These are phyloP conservation scores for Sambucus nigra DNA, from an alignment of 129 eudicot species.

Conservation along the genomic window DNA sequence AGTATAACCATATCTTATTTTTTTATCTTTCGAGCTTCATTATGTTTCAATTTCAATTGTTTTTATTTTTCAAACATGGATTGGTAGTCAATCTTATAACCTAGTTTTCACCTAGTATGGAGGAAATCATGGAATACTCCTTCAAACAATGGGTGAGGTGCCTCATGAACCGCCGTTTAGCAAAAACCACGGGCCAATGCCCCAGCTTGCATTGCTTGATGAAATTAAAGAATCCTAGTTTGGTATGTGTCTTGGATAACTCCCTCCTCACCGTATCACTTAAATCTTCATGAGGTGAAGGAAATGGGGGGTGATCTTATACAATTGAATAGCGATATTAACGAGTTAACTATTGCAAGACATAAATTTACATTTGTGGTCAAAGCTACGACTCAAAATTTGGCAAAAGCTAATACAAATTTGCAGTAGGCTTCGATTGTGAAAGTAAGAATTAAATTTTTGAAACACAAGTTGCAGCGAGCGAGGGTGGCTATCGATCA, in stretches of 20 bases:
- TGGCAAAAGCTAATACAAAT: slow-evolving; percentile 53
- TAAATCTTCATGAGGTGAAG: slow-evolving; percentile 61
- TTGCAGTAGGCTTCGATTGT: slow-evolving; percentile 72
- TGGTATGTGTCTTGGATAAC: slow-evolving; percentile 58
- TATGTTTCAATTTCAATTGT: too few species aligned
- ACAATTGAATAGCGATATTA: slow-evolving; percentile 53
- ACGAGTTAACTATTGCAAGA: slow-evolving; percentile 59
- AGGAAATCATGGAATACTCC: slow-evolving; percentile 78
- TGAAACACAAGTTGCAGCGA: slow-evolving; percentile 65
- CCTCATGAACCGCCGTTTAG: slow-evolving; percentile 57
- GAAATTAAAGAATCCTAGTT: slow-evolving; percentile 75
- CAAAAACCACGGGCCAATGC: slow-evolving; percentile 49
- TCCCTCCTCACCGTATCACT: slow-evolving; percentile 75
- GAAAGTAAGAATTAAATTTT: slow-evolving; percentile 59
- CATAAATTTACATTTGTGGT: slow-evolving; percentile 66
- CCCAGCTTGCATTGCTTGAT: slow-evolving; percentile 73
- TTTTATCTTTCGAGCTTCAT: too few species aligned
- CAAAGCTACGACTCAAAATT: slow-evolving; percentile 75
- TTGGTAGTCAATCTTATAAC: too few species aligned
- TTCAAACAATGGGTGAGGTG: slow-evolving; percentile 44
- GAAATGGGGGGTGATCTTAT: slow-evolving; percentile 74
- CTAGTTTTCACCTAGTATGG: too few species aligned
- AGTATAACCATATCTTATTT: too few species aligned
- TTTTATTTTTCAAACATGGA: too few species aligned
- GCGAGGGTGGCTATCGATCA: slow-evolving; percentile 86